Evolutionary conservation across 2,329 filamentous ascomycete species (phyloP), one percentile per base, ranked within the genome.

Genomic region (Colletotrichum higginsianum): DNA sequence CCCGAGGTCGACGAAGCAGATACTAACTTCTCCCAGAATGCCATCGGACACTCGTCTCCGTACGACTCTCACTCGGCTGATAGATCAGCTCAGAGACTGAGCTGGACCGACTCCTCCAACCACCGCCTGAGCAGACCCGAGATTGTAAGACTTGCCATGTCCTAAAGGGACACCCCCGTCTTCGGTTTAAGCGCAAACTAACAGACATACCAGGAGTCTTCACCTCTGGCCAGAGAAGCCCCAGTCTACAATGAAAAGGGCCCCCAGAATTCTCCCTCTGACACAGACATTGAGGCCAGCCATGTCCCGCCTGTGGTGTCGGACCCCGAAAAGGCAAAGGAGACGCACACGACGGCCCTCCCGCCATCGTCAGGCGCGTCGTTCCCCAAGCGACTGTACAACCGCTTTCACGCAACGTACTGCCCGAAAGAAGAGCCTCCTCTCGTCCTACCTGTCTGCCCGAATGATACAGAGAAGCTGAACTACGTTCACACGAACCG

Each of bases 381-480:
- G 2, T 66, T 74, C 4, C 71, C 72, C 72, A 77, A 75, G 47
- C 75, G 77, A 30, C 30, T 72, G n/a, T 75, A 76, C 56, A 65
- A 72, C 26, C 73, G 75, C 53, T 78, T 80, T 63, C 75, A 79
- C 46, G 72, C 74, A 52, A 79, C 78, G 2, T 83, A 83, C 75
- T 78, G 76, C 65, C 81, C 81, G 5, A 74, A 73, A 7, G 77
- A 79, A 53, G 78, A 81, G 47, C 79, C 81, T 2, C 73, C 74
- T 13, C 69, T 82, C 11, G 75, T 84, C 7, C 73, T 84, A 9
- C 82, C 82, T 1, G 76, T 77, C 1, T 79, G 78, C 7, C 82
- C 82, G 6, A 81, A 78, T 0, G 82, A 84, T 64, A 77, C 78
- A 15, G 82, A 84, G 71, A 84, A 84, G 75, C 78, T 79, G 58